Evolutionary conservation across 768 basidiomycete species (phyloP), one percentile per base, ranked within the genome.

Genomic region (Chiua virens): DNA sequence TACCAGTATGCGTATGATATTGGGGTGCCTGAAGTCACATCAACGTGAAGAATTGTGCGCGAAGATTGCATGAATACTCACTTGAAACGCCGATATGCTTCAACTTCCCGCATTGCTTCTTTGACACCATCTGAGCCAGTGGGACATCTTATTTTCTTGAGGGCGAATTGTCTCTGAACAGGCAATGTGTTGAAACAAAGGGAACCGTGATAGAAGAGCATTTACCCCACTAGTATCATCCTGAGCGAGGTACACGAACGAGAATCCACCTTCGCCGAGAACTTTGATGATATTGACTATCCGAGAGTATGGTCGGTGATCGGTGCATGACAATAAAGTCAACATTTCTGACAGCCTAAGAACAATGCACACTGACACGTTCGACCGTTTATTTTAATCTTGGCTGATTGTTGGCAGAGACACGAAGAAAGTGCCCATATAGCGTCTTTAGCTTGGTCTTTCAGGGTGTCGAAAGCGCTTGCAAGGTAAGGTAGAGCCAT

Each of bases 111-210:
- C 89, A 92, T 86, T 5, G 85, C 90, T 65, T 92, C 91, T 62
- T 87, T 87, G 50, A 98, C 92, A 10, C 86, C 87, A 48, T 96
- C 93, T 7, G 81, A 75, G 8, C 92, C 92, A 37, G 87, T 87
- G 1, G 92, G 92, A 76, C 93, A 95, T 39, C 93, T 80, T 65
- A 97, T 95, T 73, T 97, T 98, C 77, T 99, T 99, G 55, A 99
- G 75, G 0, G 97, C 97, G 61, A 96, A 98, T 76, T 91, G 83
- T 56, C 94, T 80, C 82, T 93, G 69, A 1, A 63, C 32, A 47
- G 38, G 14, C 11, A 8, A 9, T 28, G 17, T 18, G 37, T 45
- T 35, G 42, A 35, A 22, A 49, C 1, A 22, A 39, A 5, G 52
- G 11, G n/a, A n/a, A 3, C 6, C 10, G n/a, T 5, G 18, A 17